Percentiles rank a stretch among this genome's conserved stretches.
Evolutionary conservation across 2,329 filamentous ascomycete species (phyloP).

Genomic region (Gnomoniopsis smithogilvyi): DNA sequence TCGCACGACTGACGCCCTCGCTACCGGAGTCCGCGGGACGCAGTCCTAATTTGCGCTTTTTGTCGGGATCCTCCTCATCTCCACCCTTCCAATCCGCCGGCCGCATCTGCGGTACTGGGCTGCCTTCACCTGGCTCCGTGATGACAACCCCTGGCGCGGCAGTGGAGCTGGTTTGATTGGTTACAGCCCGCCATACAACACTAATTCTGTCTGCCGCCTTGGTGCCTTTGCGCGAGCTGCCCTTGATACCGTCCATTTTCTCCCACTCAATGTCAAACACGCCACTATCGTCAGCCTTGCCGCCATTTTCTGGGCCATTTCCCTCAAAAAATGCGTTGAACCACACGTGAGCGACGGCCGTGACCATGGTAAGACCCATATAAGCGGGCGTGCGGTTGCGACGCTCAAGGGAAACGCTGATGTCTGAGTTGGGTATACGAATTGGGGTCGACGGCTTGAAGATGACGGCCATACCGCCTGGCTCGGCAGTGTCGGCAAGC

Average conservation of each 20-base stretch:
- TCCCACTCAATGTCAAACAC: constrained; percentile 59
- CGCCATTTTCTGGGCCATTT: constrained; percentile 64
- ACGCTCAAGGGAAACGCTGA: constrained; percentile 87
- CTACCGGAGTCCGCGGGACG: constrained; percentile 63
- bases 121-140: constrained; percentile 61
- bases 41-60: constrained; percentile 65
- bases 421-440: constrained; percentile 73
- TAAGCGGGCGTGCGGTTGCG: constrained; percentile 74
- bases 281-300: constrained; percentile 64
- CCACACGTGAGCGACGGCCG: constrained; percentile 92
- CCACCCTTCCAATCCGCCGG: constrained; percentile 74
- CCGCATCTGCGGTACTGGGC: constrained; percentile 66
- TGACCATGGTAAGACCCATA: constrained; percentile 85
- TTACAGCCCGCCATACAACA: constrained; percentile 71
- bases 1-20: constrained; percentile 67
- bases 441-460: constrained; percentile 70
- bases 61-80: constrained; percentile 41
- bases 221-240: constrained; percentile 77
- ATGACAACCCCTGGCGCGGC: constrained; percentile 44
- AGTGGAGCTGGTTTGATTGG: constrained; percentile 21
- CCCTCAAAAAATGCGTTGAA: constrained; percentile 96
- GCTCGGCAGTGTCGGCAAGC: constrained; percentile 34
- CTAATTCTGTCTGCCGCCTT: constrained; percentile 77
- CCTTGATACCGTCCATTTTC: constrained; percentile 90
- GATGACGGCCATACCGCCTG: constrained; percentile 70